Base-by-base conservation (phyloP, 1,284 basidiomycete species). In the Cutaneotrichosporon cavernicola region DNA sequence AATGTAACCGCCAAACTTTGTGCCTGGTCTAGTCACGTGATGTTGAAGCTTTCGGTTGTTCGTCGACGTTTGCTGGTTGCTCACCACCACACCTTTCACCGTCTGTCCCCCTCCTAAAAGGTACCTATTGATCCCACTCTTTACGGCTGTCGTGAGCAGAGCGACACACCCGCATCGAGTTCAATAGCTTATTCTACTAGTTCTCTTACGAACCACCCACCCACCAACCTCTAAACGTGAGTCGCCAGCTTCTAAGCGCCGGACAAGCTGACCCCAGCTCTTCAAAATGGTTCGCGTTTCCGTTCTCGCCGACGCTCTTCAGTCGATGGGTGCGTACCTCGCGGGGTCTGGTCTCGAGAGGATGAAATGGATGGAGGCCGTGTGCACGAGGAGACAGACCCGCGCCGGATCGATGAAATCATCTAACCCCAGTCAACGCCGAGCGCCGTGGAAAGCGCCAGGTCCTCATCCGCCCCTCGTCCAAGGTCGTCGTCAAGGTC, bases 401-500 rank as follows among this genome's bases (percentile, higher is more conserved):
- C 43, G 16, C 4, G 6, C 4, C 43, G 5, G 18, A n/a, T 43
- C 40, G 6, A 26, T 5, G 53, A 40, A 18, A 22, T 26, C 26
- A 26, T 14, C 51, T 53, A 34, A 53, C 51, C 10, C 36, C 55
- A 56, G 91, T 95, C 88, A 97, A 97, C 76, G 94, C 95, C 77
- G 95, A 97, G 86, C 91, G 92, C 81, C 90, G 92, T 80, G 95
- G 94, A 80, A 97, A 97, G 86, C 91, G 92, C 76, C 94, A 97
- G 85, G 94, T 97, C 70, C 88, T 97, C 73, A 87, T 97, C 82
- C 89, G 94, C 64, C 94, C 94, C 68, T 92, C 91, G 22, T 95
- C 92, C 71, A 97, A 97, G 85, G 94, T 97, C 81, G 87, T 97
- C 73, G 88, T 97, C 75, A 96, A 96, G 83, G 95, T 96, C 84